phyloP scores from a whole-genome alignment of 2,329 filamentous ascomycete genomes.

The Sordariomycetes sp. region DNA sequence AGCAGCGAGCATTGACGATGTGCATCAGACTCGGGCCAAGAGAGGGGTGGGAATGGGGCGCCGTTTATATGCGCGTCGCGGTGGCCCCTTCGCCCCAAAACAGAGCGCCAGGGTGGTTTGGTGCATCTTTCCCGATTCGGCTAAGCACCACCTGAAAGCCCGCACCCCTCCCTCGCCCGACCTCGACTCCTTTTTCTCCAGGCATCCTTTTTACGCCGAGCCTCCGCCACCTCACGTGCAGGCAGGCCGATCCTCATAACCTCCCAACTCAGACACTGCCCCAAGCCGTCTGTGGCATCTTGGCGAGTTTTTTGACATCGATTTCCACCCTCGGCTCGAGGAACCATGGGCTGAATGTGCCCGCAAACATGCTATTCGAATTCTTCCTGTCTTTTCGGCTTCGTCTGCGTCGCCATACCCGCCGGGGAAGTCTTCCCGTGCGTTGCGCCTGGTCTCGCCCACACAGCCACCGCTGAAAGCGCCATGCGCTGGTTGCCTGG shows the following conservation, averaged over 20 bases:
- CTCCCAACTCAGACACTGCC: not conserved
- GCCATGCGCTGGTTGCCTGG: not conserved
- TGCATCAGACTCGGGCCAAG: not conserved
- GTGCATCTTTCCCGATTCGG: constrained; percentile 5
- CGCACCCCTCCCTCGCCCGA: not conserved
- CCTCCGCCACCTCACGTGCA: not conserved
- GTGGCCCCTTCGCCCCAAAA: constrained; percentile 4
- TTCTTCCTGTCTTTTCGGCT: not conserved
- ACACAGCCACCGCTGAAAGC: not conserved
- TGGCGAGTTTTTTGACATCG: not conserved
- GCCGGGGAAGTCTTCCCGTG: not conserved
- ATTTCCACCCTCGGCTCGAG: not conserved
- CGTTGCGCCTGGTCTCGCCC: not conserved
- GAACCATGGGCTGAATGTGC: not conserved
- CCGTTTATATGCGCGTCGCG: constrained; percentile 37
- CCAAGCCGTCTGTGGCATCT: not conserved
- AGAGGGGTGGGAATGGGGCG: constrained; percentile 24
- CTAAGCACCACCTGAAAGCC: not conserved
- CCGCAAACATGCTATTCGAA: not conserved
- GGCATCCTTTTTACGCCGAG: not conserved
- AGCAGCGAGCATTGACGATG: not conserved
- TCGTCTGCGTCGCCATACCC: not conserved
- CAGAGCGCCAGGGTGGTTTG: not conserved
- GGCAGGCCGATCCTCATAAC: not conserved
- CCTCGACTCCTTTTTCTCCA: not conserved